These are phyloP conservation scores for Aspergillus sp. DNA, from an alignment of 2,329 filamentous ascomycete species.

Conservation along the genomic window DNA sequence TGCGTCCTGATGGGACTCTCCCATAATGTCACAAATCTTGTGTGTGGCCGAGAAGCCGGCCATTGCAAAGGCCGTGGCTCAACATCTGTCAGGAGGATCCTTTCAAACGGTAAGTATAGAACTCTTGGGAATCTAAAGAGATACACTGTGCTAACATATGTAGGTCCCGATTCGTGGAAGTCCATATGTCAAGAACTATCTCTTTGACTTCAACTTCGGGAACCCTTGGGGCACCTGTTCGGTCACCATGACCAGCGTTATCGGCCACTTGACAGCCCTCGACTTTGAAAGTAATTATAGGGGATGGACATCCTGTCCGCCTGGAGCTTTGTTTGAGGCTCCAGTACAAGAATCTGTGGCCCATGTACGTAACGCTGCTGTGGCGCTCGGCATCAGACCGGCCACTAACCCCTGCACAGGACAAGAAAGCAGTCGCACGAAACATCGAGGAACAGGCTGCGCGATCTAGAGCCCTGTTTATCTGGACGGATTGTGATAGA, in stretches of 20 bases:
- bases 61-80: conserved; percentile 88
- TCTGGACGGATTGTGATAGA: conserved; percentile 98
- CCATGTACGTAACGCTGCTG: conserved; percentile 44
- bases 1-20: background rate
- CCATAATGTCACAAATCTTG: conserved; percentile 47
- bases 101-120: conserved; percentile 57
- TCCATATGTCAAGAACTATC: conserved; percentile 87
- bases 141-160: conserved; percentile 10
- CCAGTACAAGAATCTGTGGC: conserved; percentile 63
- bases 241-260: conserved; percentile 90
- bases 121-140: background rate
- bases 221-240: conserved; percentile 70
- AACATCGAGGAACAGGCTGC: conserved; percentile 79
- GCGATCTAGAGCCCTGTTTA: conserved; percentile 69
- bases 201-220: conserved; percentile 83
- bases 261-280: conserved; percentile 75
- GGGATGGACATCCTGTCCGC: conserved; percentile 74
- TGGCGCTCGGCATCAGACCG: background rate
- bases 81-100: conserved; percentile 74
- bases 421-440: conserved; percentile 71
- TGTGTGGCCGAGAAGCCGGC: conserved; percentile 86
- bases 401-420: conserved; percentile 41
- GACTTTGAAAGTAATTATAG: conserved; percentile 71
- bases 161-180: conserved; percentile 62
- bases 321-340: conserved; percentile 72